Evolutionary conservation across 805 yeast species (phyloP).

Genomic region (Kuraishia hungarica): DNA sequence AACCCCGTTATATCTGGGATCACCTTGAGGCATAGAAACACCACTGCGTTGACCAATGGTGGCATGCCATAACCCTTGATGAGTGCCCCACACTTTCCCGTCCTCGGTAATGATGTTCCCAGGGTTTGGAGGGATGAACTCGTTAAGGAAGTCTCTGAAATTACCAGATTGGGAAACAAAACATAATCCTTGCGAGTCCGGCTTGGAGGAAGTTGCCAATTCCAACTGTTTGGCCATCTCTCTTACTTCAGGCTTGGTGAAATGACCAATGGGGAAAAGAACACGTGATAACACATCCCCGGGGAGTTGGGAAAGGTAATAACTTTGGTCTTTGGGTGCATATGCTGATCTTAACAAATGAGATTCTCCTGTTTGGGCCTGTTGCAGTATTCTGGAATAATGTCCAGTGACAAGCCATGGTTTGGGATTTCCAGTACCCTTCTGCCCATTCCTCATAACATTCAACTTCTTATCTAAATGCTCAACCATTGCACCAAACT

Average conservation of each 20-base stretch:
- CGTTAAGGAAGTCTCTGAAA: conserved; percentile 64
- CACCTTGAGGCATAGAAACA: conserved; percentile 83
- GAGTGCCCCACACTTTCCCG: conserved; percentile 73
- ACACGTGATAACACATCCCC: conserved; percentile 33
- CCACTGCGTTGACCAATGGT: conserved; percentile 87
- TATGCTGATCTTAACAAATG: conserved; percentile 54
- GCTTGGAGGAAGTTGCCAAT: conserved; percentile 64
- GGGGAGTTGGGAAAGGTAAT: conserved; percentile 70
- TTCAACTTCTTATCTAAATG: conserved; percentile 35
- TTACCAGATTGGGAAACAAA: conserved; percentile 62
- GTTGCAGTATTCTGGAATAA: conserved; percentile 47
- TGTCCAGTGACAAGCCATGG: conserved; percentile 95
- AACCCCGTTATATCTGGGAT: conserved; percentile 60
- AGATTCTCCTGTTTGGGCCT: conserved; percentile 19
- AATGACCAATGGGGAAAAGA: conserved; percentile 76
- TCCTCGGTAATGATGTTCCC: conserved; percentile 76
- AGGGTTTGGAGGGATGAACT: conserved; percentile 62
- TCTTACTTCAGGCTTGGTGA: conserved; percentile 67
- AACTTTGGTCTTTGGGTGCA: conserved; percentile 77
- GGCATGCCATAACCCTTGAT: conserved; percentile 88
- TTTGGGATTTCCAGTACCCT: conserved; percentile 7
- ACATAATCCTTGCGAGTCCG: conserved; percentile 92
- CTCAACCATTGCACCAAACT: conserved; percentile 72
- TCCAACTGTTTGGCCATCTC: conserved; percentile 44
- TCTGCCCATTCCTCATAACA: neutral